Evolutionary conservation across 2,329 filamentous ascomycete species (phyloP).

Genomic region (Hypoxylon sp.): DNA sequence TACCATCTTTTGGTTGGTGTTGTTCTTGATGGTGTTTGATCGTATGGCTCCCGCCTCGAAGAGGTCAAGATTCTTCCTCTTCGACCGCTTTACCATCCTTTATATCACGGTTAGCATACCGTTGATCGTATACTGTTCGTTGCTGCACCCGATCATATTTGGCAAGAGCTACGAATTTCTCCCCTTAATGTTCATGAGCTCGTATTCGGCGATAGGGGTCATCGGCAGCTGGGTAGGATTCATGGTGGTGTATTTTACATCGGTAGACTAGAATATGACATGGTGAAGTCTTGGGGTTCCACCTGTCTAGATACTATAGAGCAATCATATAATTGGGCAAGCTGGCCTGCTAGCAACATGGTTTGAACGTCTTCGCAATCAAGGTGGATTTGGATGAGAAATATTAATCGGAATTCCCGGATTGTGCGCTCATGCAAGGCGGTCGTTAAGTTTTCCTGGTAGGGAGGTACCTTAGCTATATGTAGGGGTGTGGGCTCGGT

Average conservation of each 20-base stretch:
- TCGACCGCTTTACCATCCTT: constrained; percentile 89
- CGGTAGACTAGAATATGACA: constrained; percentile 49
- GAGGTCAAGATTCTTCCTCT: constrained; percentile 83
- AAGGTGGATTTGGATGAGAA: constrained; percentile 24
- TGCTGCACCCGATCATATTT: constrained; percentile 86
- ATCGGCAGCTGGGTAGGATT: constrained; percentile 96
- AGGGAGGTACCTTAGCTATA: constrained; percentile 29
- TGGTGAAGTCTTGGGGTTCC: background rate
- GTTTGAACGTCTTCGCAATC: constrained; percentile 7
- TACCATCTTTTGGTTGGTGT: constrained; percentile 89
- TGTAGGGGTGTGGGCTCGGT: constrained; percentile 17
- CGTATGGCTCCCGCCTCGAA: constrained; percentile 85
- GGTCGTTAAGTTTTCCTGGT: constrained; percentile 32
- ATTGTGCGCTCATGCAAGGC: constrained; percentile 39
- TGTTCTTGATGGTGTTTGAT: constrained; percentile 89
- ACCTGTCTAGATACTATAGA: constrained; percentile 22
- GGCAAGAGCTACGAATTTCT: constrained; percentile 87
- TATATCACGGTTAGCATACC: constrained; percentile 93
- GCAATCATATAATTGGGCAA: constrained; percentile 28
- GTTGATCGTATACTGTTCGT: constrained; percentile 86
- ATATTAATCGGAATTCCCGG: constrained; percentile 27
- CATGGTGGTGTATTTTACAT: constrained; percentile 87
- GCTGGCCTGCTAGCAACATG: constrained; percentile 32
- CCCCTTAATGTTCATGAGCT: constrained; percentile 96
- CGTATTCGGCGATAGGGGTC: constrained; percentile 93